phyloP scores from a whole-genome alignment of 345 rosid genomes.

The Kernera saxatilis region DNA sequence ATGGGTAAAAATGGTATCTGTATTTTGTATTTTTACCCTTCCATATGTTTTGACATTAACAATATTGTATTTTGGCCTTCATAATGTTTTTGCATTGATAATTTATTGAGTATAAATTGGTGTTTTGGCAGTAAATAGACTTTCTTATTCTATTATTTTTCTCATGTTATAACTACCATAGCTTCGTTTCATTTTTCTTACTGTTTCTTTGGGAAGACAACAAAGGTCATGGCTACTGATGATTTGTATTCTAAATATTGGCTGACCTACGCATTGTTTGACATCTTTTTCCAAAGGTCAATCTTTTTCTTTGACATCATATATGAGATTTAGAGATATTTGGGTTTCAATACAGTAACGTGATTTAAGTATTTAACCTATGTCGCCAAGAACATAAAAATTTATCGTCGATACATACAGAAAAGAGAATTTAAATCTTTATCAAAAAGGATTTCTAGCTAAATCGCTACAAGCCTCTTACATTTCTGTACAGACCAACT shows the following conservation, averaged over 20 bases:
- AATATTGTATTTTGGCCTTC: constrained; percentile 5
- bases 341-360: no score
- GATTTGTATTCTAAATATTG: no score
- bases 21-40: background rate
- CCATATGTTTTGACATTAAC: background rate
- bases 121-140: background rate
- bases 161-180: background rate
- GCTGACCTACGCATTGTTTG: no score
- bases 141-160: background rate
- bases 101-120: background rate
- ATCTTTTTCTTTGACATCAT: no score
- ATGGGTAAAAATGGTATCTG: background rate
- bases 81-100: background rate
- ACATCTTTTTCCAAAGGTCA: no score
- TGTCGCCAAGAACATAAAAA: background rate
- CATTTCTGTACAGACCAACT: background rate
- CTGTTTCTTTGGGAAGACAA: no score
- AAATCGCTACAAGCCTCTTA: background rate
- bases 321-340: no score
- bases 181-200: no score
- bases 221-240: no score
- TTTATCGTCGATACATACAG: background rate
- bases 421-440: no score
- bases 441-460: no score
- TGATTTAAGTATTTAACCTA: no score